These are phyloP conservation scores for Friedmanniomyces endolithicus DNA, from an alignment of 495 filamentous ascomycete genomes.

Conservation along the genomic window DNA sequence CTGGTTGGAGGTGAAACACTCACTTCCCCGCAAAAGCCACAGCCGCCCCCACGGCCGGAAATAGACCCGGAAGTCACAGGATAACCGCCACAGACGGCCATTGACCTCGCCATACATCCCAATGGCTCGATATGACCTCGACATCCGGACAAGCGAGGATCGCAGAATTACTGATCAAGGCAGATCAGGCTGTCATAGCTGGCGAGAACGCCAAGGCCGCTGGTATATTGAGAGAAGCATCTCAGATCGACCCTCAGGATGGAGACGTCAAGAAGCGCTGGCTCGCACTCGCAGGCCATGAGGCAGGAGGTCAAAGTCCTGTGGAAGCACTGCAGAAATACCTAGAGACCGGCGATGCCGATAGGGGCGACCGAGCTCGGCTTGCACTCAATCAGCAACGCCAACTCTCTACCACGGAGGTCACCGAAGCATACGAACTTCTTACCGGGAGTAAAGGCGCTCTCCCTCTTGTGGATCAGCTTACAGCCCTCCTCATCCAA, in stretches of 20 bases:
- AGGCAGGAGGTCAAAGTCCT: not conserved
- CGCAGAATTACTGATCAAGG: not conserved
- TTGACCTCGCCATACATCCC: not conserved
- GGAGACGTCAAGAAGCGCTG: constrained; percentile 9
- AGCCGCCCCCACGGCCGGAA: not conserved
- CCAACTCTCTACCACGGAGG: constrained; percentile 41
- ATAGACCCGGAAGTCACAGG: not conserved
- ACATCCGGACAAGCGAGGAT: not conserved
- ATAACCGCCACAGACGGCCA: not conserved
- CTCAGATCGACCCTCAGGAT: constrained; percentile 10
- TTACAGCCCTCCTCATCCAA: constrained; percentile 45
- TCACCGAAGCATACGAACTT: constrained; percentile 42
- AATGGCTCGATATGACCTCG: not conserved
- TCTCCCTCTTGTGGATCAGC: constrained; percentile 33
- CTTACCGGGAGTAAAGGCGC: constrained; percentile 36
- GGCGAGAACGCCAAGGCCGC: constrained; percentile 11
- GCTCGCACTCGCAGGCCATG: constrained; percentile 5
- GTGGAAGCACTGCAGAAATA: constrained; percentile 29
- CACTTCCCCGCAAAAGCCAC: not conserved
- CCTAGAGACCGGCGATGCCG: constrained; percentile 38
- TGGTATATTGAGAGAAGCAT: constrained; percentile 9
- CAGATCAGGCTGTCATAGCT: constrained; percentile 5
- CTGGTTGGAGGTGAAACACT: not conserved
- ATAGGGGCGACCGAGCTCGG: constrained; percentile 45
- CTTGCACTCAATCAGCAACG: constrained; percentile 40